Conservation (phyloP, 2,329 filamentous ascomycete species). For the Pseudogymnoascus sp. region DNA sequence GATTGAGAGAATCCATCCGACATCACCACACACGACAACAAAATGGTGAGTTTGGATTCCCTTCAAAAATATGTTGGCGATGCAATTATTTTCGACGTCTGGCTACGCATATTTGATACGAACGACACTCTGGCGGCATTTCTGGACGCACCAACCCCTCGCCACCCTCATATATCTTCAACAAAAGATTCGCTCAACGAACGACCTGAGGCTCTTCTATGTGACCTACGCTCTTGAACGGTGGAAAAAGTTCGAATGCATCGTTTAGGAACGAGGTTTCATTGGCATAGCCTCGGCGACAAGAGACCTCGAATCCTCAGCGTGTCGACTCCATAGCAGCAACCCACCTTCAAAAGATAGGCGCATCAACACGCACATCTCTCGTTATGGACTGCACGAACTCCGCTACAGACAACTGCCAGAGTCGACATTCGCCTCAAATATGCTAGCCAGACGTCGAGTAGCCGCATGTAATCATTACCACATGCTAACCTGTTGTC, state of each 20-base stretch:
- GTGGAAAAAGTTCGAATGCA: not conserved
- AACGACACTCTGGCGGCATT: not conserved
- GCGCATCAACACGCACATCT: not conserved
- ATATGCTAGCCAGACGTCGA: slow-evolving; percentile 7
- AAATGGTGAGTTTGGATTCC: slow-evolving; percentile 8
- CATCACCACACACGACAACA: slow-evolving; percentile 9
- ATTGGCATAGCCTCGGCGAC: not conserved
- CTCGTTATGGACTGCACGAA: not conserved
- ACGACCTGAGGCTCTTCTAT: not conserved
- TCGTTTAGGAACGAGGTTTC: not conserved
- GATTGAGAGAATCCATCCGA: slow-evolving; percentile 6
- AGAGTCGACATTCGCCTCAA: not conserved
- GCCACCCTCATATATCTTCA: not conserved
- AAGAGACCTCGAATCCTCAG: not conserved
- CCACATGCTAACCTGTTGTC: not conserved
- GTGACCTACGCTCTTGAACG: not conserved
- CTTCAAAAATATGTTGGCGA: slow-evolving; percentile 2
- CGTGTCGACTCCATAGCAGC: not conserved
- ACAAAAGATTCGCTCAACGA: not conserved
- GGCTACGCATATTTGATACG: slow-evolving; percentile 7
- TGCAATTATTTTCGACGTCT: slow-evolving; percentile 5
- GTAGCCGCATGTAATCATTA: not conserved
- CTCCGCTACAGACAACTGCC: not conserved
- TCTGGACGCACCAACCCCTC: slow-evolving; percentile 4
- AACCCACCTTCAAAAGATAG: not conserved